Evolutionary conservation across 1,284 basidiomycete genomes (phyloP).

Genomic region (Termitomyces sp.): DNA sequence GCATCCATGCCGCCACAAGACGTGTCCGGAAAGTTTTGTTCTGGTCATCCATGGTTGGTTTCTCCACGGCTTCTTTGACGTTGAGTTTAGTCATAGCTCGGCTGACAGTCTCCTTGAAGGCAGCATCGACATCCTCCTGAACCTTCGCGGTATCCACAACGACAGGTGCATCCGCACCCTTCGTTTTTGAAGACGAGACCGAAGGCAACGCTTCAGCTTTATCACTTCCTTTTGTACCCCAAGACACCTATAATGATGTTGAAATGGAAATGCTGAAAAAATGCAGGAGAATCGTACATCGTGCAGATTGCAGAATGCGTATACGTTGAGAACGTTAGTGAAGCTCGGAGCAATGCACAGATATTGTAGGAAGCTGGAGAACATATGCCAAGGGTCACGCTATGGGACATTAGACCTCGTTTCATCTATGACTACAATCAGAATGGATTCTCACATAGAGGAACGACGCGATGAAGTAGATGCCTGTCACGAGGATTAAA

Average conservation of each 20-base stretch:
- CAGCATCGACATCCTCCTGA: conserved; percentile 88
- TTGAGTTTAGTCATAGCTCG: conserved; percentile 85
- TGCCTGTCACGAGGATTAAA: conserved; percentile 37
- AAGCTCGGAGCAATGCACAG: conserved; percentile 86
- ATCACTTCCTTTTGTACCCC: conserved; percentile 96
- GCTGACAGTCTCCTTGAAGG: conserved; percentile 90
- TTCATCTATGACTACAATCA: background rate
- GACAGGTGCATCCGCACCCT: conserved; percentile 70
- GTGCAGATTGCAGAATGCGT: conserved; percentile 94
- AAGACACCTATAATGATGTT: conserved; percentile 55
- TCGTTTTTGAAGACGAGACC: conserved; percentile 78
- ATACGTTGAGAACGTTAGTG: conserved; percentile 92
- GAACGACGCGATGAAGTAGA: conserved; percentile 81
- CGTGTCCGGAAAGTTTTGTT: conserved; percentile 94
- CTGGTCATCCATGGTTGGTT: conserved; percentile 85
- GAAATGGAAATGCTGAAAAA: conserved; percentile 3
- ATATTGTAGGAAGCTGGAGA: conserved; percentile 95
- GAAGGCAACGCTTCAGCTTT: conserved; percentile 93
- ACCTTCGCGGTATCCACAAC: conserved; percentile 79
- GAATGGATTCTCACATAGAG: conserved; percentile 67
- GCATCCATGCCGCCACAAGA: conserved; percentile 82
- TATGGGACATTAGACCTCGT: conserved; percentile 27
- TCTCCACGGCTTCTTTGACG: conserved; percentile 65
- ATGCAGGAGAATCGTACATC: conserved; percentile 49
- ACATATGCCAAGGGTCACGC: conserved; percentile 98